Evolutionary conservation across 2,329 filamentous ascomycete genomes (phyloP), one percentile per base, ranked within the genome.

Genomic region (Trichoderma atrobrunneum): DNA sequence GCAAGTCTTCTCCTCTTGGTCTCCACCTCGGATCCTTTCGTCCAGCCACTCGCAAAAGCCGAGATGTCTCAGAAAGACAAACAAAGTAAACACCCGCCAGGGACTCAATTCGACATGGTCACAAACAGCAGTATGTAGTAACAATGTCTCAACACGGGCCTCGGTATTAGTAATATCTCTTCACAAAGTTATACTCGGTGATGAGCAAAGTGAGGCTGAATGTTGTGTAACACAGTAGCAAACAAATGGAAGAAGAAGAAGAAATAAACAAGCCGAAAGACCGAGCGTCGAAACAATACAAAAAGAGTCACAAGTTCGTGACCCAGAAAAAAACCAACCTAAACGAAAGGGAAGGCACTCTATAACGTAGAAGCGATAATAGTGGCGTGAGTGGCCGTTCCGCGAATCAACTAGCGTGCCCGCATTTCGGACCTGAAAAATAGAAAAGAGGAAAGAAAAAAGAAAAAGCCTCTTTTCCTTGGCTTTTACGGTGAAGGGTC

Each of bases 391-490:
- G 39, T 24, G 3, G 36, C 21, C 43, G 14, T 24, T 51, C 39
- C 21, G 51, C 26, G 56, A 68, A 61, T 28, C 5, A 51, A n/a
- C 36, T 69, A 69, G 66, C 66, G 66, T 60, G 57, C 48, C 66
- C 66, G 66, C 18, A 69, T 3, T 51, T 69, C 66, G 66, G 66
- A 60, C 56, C 66, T 26, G 34, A 21, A 21, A n/a, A 16, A 48
- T 34, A 43, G 54, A 12, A 24, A 11, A 11, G 8, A 10, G n/a
- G 21, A 10, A n/a, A 18, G 34, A 24, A n/a, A 21, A 43, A 48
- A n/a, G 8, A 14, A 54, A 54, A 54, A 24, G 48, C 48, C 48
- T 54, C 48, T 54, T 21, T 62, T 39, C 0, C 60, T 61, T 24
- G 59, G 59, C 59, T 39, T 14, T 18, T 61, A 16, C 51, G 51